Evolutionary conservation across 495 filamentous ascomycete genomes (phyloP).

Genomic region (Elaphomyces granulatus): DNA sequence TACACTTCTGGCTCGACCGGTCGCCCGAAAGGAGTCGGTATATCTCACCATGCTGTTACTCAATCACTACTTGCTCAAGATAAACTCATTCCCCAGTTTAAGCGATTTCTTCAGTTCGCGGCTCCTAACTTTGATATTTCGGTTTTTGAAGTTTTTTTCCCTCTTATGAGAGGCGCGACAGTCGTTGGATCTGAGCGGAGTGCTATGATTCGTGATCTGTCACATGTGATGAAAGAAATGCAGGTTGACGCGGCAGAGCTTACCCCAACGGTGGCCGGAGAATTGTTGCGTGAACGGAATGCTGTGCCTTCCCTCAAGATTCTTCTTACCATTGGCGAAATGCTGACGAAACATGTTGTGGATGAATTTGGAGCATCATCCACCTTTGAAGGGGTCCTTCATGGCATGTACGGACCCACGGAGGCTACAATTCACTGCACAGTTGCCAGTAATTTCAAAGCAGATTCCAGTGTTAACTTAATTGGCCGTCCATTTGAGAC

Average conservation of each 20-base stretch:
- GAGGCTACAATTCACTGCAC: slow-evolving; percentile 74
- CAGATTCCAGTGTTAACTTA: slow-evolving; percentile 39
- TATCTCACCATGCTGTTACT: slow-evolving; percentile 62
- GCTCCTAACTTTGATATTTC: slow-evolving; percentile 81
- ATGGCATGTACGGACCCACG: slow-evolving; percentile 81
- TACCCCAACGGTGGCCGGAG: slow-evolving; percentile 66
- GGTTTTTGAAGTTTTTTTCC: slow-evolving; percentile 81
- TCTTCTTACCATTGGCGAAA: slow-evolving; percentile 75
- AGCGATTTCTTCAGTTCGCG: slow-evolving; percentile 73
- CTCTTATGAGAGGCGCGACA: slow-evolving; percentile 52
- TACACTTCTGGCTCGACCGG: slow-evolving; percentile 86
- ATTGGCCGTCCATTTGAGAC: slow-evolving; percentile 63
- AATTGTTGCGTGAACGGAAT: slow-evolving; percentile 44
- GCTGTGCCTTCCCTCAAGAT: slow-evolving; percentile 47
- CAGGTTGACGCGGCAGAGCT: slow-evolving; percentile 68
- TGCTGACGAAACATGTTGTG: slow-evolving; percentile 59
- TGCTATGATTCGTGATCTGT: slow-evolving; percentile 55
- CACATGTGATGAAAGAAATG: slow-evolving; percentile 44
- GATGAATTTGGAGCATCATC: slow-evolving; percentile 49
- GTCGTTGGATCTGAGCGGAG: slow-evolving; percentile 52
- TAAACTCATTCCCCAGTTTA: slow-evolving; percentile 52
- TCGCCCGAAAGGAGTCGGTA: slow-evolving; percentile 68
- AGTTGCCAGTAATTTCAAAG: slow-evolving; percentile 32
- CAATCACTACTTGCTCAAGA: slow-evolving; percentile 69
- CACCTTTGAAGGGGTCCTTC: slow-evolving; percentile 38